phyloP scores from a whole-genome alignment of 1,284 basidiomycete genomes.

The Ceratobasidium sp. region DNA sequence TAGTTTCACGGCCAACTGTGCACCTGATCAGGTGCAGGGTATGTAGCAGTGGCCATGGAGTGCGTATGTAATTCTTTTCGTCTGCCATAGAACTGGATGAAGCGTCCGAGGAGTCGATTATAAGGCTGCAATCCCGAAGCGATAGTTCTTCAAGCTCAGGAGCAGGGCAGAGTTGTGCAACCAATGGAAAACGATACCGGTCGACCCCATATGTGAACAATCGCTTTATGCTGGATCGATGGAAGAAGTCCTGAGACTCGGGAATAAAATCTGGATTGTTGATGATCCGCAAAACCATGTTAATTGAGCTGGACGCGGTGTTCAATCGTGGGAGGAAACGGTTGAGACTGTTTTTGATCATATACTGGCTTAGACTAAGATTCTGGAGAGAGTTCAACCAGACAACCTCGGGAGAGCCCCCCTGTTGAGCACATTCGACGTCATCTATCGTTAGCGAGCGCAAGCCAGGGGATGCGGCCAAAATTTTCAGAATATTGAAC shows the following conservation, averaged over 20 bases:
- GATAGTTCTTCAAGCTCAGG: not conserved
- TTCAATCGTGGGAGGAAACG: not conserved
- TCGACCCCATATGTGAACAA: not conserved
- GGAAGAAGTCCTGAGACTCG: not conserved
- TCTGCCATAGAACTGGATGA: not conserved
- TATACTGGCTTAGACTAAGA: not conserved
- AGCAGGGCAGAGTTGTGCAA: not conserved
- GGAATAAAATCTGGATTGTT: not conserved
- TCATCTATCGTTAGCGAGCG: not conserved
- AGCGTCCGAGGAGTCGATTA: not conserved
- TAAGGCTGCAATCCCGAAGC: not conserved
- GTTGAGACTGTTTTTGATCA: not conserved
- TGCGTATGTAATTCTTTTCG: not conserved
- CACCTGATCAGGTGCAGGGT: not conserved
- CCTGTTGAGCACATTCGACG: not conserved
- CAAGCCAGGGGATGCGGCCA: not conserved
- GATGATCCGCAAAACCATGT: not conserved
- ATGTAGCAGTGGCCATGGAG: not conserved
- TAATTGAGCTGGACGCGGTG: not conserved
- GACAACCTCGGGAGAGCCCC: not conserved
- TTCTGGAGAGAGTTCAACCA: not conserved
- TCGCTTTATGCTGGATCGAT: not conserved
- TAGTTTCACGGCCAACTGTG: not conserved
- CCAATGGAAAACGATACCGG: not conserved
- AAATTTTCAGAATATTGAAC: not conserved